Evolutionary conservation across 208 protist species (phyloP).

Genomic region (Crithidia thermophila): DNA sequence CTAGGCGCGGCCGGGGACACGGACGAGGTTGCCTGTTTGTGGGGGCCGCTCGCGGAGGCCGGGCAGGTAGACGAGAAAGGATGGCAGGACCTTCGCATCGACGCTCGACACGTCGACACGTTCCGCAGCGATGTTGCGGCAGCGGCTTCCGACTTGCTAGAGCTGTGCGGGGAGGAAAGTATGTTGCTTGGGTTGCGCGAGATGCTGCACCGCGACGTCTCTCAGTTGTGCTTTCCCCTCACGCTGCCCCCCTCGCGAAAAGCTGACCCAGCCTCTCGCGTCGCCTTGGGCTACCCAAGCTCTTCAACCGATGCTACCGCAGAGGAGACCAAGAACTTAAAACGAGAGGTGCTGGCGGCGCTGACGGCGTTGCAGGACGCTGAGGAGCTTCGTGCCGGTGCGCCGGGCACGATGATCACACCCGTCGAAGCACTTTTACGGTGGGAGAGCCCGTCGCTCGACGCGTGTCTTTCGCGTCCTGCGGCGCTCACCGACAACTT

Average conservation of each 20-base stretch:
- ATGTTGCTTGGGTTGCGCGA: constrained; percentile 10
- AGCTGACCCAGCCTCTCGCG: background rate
- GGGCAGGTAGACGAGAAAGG: background rate
- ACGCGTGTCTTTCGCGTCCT: background rate
- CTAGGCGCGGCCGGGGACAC: constrained; percentile 16
- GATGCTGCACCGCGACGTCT: background rate
- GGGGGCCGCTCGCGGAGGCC: constrained; percentile 9
- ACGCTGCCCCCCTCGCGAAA: background rate
- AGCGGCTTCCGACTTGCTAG: constrained; percentile 34
- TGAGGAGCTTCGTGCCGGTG: background rate
- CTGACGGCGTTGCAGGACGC: background rate
- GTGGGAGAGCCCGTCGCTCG: constrained; percentile 12
- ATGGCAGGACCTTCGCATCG: constrained; percentile 33
- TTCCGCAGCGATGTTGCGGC: constrained; percentile 18
- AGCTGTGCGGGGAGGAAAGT: constrained; percentile 39
- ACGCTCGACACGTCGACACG: constrained; percentile 17
- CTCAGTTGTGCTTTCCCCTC: constrained; percentile 12
- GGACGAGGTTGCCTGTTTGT: constrained; percentile 23
- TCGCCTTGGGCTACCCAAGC: background rate
- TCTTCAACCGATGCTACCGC: background rate
- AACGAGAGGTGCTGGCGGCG: background rate
- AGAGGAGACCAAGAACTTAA: background rate
- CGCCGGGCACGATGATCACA: background rate
- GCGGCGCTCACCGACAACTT: constrained; percentile 8
- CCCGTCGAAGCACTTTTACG: background rate